Conservation (phyloP, 2,329 filamentous ascomycete species). For the Fusarium staphyleae region DNA sequence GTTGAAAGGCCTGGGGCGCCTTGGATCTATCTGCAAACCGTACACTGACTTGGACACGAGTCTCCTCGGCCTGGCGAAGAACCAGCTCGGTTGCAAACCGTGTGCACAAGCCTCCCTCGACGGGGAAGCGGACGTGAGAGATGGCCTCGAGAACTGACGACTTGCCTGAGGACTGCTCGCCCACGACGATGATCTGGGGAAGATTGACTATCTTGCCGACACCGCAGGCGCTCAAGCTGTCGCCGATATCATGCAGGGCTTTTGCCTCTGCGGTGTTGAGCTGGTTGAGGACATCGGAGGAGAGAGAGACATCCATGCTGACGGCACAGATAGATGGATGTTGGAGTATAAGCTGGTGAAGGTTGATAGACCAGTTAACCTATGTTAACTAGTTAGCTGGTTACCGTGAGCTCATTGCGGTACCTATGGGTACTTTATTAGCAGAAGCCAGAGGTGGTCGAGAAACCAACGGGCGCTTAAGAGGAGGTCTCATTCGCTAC, state of each 20-base stretch:
- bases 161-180: constrained; percentile 68
- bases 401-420: no score
- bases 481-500: no score
- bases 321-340: background rate
- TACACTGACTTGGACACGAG: constrained; percentile 54
- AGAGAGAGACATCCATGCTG: constrained; percentile 25
- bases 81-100: constrained; percentile 68
- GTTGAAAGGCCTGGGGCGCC: constrained; percentile 36
- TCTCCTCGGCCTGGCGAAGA: constrained; percentile 51
- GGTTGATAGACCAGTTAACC: no score
- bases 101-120: constrained; percentile 63
- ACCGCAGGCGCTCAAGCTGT: constrained; percentile 58
- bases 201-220: constrained; percentile 56
- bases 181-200: constrained; percentile 65
- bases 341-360: no score
- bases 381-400: no score
- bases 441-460: no score
- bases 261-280: constrained; percentile 54
- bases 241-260: constrained; percentile 60
- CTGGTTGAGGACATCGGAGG: constrained; percentile 28
- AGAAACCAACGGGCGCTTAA: no score
- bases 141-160: constrained; percentile 71
- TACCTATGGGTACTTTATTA: no score
- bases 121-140: constrained; percentile 65
- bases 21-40: constrained; percentile 41